phyloP scores from a whole-genome alignment of 1,284 basidiomycete species.

The Cryptococcus maquisensis region DNA sequence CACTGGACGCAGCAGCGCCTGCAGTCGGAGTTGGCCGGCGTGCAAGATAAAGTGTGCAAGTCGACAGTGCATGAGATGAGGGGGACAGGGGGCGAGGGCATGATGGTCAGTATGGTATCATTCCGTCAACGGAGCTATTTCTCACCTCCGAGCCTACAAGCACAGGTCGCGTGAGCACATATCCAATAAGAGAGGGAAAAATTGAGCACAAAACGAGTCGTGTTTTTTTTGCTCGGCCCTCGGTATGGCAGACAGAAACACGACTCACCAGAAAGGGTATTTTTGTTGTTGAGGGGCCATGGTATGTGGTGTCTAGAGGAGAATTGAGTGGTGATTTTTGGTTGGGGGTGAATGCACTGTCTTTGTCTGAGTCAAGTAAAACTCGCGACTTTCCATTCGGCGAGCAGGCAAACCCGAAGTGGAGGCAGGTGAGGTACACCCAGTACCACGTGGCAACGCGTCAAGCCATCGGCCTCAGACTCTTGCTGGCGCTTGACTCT shows the following conservation, averaged over 20 bases:
- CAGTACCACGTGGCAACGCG: too few relatives aligned
- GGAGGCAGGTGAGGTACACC: too few relatives aligned
- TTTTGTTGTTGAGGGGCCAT: constrained; percentile 15
- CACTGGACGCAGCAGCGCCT: constrained; percentile 36
- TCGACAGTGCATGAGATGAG: neutral
- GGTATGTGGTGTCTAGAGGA: neutral
- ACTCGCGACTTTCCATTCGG: too few relatives aligned
- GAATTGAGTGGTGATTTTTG: neutral
- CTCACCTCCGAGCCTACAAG: constrained; percentile 23
- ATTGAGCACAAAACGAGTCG: neutral
- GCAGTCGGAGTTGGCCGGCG: constrained; percentile 13
- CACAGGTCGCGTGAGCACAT: neutral
- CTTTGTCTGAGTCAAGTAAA: neutral
- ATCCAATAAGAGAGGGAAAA: neutral
- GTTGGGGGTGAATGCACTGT: neutral
- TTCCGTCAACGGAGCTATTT: neutral
- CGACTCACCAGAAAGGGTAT: constrained; percentile 36
- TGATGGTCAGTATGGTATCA: neutral
- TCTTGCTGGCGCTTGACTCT: too few relatives aligned
- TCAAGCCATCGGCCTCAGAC: too few relatives aligned
- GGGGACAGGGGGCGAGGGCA: neutral
- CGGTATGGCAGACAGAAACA: neutral
- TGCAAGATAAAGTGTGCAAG: neutral
- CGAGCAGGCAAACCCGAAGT: too few relatives aligned
- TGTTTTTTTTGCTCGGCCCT: neutral